A percentile compares a stretch with the other conserved stretches of the same genome.
These are phyloP conservation scores for Pterocarpus santalinus DNA, from an alignment of 306 rosid genomes.

Conservation along the genomic window DNA sequence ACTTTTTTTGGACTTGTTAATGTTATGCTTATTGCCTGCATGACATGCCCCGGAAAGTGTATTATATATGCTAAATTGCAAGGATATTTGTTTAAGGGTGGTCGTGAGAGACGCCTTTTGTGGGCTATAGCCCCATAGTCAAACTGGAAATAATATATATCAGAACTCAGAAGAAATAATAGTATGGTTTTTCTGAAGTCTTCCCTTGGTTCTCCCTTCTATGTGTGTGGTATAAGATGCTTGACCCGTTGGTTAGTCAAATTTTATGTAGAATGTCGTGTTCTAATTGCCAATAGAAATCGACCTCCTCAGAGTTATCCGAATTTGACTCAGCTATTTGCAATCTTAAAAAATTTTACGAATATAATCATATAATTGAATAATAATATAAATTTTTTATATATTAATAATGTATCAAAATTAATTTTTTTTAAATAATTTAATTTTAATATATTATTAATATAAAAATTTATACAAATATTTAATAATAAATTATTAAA, in stretches of 20 bases:
- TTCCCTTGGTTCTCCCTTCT: background rate
- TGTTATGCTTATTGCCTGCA: conserved; percentile 26
- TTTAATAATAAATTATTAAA: too few species aligned
- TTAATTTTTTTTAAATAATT: too few species aligned
- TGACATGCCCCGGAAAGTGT: conserved; percentile 43
- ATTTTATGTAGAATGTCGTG: background rate
- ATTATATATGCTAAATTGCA: conserved; percentile 40
- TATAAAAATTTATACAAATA: too few species aligned
- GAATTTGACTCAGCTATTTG: too few species aligned
- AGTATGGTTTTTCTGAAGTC: background rate
- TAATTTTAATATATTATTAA: too few species aligned
- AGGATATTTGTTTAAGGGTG: conserved; percentile 32
- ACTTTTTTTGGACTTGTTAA: conserved; percentile 41
- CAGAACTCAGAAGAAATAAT: conserved; percentile 34
- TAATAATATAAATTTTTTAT: too few species aligned
- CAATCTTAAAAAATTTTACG: too few species aligned
- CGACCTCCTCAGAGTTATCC: background rate
- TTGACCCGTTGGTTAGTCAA: background rate
- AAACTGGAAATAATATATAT: conserved; percentile 40
- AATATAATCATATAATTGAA: too few species aligned
- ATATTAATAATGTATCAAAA: too few species aligned
- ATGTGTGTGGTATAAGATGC: background rate
- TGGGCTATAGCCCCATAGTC: conserved; percentile 1
- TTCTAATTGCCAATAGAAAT: background rate
- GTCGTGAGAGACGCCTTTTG: background rate